Evolutionary conservation across 352 stramenopile genomes (phyloP).

Genomic region (Globisporangium recalcitrans): DNA sequence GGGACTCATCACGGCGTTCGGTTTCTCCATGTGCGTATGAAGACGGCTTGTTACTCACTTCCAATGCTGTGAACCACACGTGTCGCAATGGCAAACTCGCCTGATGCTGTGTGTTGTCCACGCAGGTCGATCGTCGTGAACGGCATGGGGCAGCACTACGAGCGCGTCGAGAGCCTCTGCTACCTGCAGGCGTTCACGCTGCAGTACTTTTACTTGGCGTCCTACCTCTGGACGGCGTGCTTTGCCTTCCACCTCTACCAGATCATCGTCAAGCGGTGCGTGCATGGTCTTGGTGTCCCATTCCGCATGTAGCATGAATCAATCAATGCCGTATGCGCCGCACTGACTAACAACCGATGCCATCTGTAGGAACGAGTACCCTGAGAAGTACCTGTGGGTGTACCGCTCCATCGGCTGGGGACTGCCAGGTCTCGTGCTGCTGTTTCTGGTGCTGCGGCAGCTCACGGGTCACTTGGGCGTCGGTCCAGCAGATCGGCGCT

Average conservation of each 20-base stretch:
- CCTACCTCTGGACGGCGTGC: slow-evolving; percentile 79
- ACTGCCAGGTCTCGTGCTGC: slow-evolving; percentile 42
- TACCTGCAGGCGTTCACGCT: slow-evolving; percentile 64
- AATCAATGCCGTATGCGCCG: too few species aligned
- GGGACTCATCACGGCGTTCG: slow-evolving; percentile 50
- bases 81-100: not conserved
- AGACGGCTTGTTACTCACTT: not conserved
- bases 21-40: slow-evolving; percentile 45
- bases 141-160: slow-evolving; percentile 37
- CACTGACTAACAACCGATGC: too few species aligned
- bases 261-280: slow-evolving; percentile 71
- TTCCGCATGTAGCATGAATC: too few species aligned
- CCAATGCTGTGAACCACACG: too few species aligned
- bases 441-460: slow-evolving; percentile 59
- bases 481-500: slow-evolving; percentile 56
- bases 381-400: slow-evolving; percentile 50
- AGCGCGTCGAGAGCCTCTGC: slow-evolving; percentile 43
- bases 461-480: slow-evolving; percentile 67
- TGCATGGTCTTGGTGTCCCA: too few species aligned
- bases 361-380: slow-evolving; percentile 56
- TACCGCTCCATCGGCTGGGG: slow-evolving; percentile 70
- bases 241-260: slow-evolving; percentile 86
- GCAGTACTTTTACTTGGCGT: slow-evolving; percentile 80
- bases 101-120: not conserved
- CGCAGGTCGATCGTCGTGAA: slow-evolving; percentile 59